Evolutionary conservation across 2,329 filamentous ascomycete genomes (phyloP), one percentile per base, ranked within the genome.

Genomic region (Rhinocladiella mackenziei): DNA sequence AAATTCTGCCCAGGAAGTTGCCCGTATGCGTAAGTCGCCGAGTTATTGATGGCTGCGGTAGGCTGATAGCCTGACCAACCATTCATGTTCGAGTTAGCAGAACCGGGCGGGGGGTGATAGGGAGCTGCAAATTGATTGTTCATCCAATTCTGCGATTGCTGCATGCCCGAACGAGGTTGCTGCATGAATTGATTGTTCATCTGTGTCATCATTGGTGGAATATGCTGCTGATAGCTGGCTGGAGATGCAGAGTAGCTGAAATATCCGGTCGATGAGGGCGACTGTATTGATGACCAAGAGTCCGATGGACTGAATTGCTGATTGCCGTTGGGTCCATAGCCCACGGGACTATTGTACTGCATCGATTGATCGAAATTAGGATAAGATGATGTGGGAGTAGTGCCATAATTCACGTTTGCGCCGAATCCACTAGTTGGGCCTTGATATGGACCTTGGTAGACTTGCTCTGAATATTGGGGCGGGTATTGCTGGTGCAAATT

Each of bases 1-100:
- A 85, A 85, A 50, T 84, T 75, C 18, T 86, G 81, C 36, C 82
- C 81, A 39, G 76, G 73, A 3, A 86, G 84, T 60, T 94, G 87
- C 2, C 86, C 84, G 62, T 84, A 95, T 1, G 81, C 75, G 65
- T 94, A 95, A 1, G 81, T 77, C 20, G 61, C 55, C 56, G 62
- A 48, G 73, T 59, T 64, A 31, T 20, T 38, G 11, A 45, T 29
- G 25, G 19, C n/a, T 33, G 35, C 14, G 18, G 17, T 46, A 14
- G 41, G 34, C 28, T 48, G 44, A 41, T 43, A 54, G 14, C 34
- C 25, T 17, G 42, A 34, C 48, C 51, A 50, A 15, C 57, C 37
- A 42, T 53, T 50, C 56, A 65, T 60, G 39, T 32, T 41, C 4
- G 63, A 50, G 39, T 64, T 65, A 18, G 62, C 54, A 26, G 62